Evolutionary conservation across 495 filamentous ascomycete genomes (phyloP).

Genomic region (Coniosporium apollinis): DNA sequence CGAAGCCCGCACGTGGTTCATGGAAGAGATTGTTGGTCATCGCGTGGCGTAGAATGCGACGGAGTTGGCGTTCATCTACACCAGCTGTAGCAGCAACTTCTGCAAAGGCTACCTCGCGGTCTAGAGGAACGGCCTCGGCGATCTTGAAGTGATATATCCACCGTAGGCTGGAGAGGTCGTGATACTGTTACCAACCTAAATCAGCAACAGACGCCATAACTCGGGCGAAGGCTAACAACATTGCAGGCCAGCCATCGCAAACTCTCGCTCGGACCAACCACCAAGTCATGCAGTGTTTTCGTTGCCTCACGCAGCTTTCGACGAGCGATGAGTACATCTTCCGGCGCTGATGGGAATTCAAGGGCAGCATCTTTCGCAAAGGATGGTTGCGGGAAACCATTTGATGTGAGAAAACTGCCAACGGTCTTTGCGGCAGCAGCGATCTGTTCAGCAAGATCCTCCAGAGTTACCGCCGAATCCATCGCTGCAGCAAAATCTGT

Average conservation of each 20-base stretch:
- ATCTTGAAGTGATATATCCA: constrained; percentile 6
- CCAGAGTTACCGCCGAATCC: too few relatives aligned
- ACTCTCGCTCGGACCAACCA: constrained; percentile 6
- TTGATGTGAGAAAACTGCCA: too few relatives aligned
- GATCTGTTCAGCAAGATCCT: too few relatives aligned
- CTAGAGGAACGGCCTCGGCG: constrained; percentile 3
- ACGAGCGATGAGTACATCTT: too few relatives aligned
- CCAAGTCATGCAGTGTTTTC: constrained; percentile 5
- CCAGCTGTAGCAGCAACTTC: constrained; percentile 1
- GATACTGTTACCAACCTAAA: constrained; percentile 1
- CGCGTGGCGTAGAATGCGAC: constrained; percentile 16
- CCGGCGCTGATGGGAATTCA: too few relatives aligned
- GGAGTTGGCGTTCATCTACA: constrained; percentile 12
- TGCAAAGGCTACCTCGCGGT: constrained; percentile 1
- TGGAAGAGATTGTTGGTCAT: constrained; percentile 1
- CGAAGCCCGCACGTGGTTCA: constrained; percentile 2
- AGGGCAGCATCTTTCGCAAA: too few relatives aligned
- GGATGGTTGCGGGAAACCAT: too few relatives aligned
- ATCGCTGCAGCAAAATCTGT: too few relatives aligned
- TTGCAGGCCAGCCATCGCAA: constrained; percentile 6
- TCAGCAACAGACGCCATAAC: neutral
- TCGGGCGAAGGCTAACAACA: neutral
- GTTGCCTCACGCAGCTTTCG: too few relatives aligned
- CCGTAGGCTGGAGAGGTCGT: constrained; percentile 3
- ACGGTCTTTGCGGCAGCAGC: too few relatives aligned